Base-by-base conservation (phyloP, 805 yeast species). In the Candida golubevii region DNA sequence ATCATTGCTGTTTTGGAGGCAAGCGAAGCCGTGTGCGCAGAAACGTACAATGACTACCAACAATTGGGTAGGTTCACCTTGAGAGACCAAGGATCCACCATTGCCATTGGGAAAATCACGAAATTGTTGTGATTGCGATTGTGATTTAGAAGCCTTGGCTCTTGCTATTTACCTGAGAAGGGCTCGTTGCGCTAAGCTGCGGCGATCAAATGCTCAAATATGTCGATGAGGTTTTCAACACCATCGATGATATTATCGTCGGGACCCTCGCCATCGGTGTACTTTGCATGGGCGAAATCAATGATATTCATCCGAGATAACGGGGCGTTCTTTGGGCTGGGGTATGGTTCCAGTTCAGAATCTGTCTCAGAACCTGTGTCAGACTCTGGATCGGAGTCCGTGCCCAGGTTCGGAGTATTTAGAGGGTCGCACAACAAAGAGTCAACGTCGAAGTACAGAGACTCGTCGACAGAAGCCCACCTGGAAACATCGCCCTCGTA, bases 71-170 rank as follows among this genome's bases (percentile, higher is more conserved):
- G 99, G 71, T 93, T 93, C 69, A 93, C 99, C 27, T 79, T 93
- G 66, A 89, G 99, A 78, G 99, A 93, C 71, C 98, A 93, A 74
- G 99, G 98, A 64, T 82, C 82, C 51, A 93, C 99, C 42, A 90
- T 93, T 70, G 99, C 99, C 54, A 93, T 93, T 67, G 99, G 99
- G 71, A 90, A 91, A 71, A 88, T 93, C 60, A 87, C 96, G 48
- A 91, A 91, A 73, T 73, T 93, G 53, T 73, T 89, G 66, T 83
- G 78, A 49, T 63, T 9, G n/a, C n/a, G n/a, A n/a, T n/a, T 3
- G 23, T 18, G 23, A 18, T 18, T 18, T 18, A 3, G 23, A 18
- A 18, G 23, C 5, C 4, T 18, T 18, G 23, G 23, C 23, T 18
- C 5, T 18, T 18, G 23, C 23, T 3, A 18, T 18, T 18, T 18